phyloP scores from a whole-genome alignment of 2,329 filamentous ascomycete species.

The Phoma sp. region DNA sequence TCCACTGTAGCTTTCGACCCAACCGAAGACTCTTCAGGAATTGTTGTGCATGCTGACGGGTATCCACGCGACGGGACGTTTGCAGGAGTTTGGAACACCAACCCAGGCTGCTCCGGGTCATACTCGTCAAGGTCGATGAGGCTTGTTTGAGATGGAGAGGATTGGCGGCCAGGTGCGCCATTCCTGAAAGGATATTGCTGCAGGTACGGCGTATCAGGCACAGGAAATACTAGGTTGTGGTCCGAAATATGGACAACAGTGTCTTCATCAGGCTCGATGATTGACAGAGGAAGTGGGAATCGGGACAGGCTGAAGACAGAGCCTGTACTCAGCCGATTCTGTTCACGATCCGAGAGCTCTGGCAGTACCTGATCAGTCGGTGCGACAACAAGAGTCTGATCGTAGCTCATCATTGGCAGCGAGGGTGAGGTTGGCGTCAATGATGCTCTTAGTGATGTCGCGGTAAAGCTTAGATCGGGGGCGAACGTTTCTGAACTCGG shows the following conservation, averaged over 20 bases:
- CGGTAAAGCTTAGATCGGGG: slow-evolving; percentile 45
- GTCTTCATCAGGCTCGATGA: slow-evolving; percentile 73
- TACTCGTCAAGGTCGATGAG: slow-evolving; percentile 30
- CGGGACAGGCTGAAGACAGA: slow-evolving; percentile 48
- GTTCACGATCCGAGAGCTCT: slow-evolving; percentile 19
- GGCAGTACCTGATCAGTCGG: slow-evolving; percentile 22
- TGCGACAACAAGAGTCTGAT: slow-evolving; percentile 31
- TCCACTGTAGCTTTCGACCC: slow-evolving; percentile 21
- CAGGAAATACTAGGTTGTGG: slow-evolving; percentile 5
- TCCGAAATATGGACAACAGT: slow-evolving; percentile 58
- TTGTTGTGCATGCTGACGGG: slow-evolving; percentile 35
- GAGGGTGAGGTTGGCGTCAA: slow-evolving; percentile 52
- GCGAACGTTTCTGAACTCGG: slow-evolving; percentile 43
- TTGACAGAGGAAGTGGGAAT: slow-evolving; percentile 80
- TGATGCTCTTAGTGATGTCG: slow-evolving; percentile 46
- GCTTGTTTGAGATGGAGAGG: slow-evolving; percentile 13
- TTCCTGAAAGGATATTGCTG: slow-evolving; percentile 34
- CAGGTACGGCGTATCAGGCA: slow-evolving; percentile 23
- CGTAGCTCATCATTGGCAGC: slow-evolving; percentile 46
- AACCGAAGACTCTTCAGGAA: slow-evolving; percentile 34
- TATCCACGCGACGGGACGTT: slow-evolving; percentile 23
- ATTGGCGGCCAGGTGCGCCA: slow-evolving; percentile 18
- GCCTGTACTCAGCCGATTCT: slow-evolving; percentile 33
- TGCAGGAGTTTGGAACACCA: slow-evolving; percentile 29
- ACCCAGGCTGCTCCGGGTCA: slow-evolving; percentile 27